phyloP scores from a whole-genome alignment of 2,329 filamentous ascomycete species.

The Alternaria panax region DNA sequence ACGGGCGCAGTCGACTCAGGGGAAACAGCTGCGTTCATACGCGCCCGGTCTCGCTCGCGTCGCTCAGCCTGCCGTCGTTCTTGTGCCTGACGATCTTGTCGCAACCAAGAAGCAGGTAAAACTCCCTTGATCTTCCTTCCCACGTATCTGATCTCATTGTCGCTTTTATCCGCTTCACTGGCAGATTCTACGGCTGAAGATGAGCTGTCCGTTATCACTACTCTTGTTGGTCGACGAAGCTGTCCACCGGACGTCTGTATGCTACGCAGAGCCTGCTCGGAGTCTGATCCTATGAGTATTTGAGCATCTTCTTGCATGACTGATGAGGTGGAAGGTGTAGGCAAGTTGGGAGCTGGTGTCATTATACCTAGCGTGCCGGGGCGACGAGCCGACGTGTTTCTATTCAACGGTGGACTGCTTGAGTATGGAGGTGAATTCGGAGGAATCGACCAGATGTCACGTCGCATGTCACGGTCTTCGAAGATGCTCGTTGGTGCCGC shows the following conservation, averaged over 20 bases:
- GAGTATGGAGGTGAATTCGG: slow-evolving; percentile 54
- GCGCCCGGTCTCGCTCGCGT: slow-evolving; percentile 25
- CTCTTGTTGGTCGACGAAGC: slow-evolving; percentile 22
- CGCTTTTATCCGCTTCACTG: slow-evolving; percentile 41
- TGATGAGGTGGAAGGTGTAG: slow-evolving; percentile 45
- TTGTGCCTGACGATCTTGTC: slow-evolving; percentile 53
- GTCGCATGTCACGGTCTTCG: slow-evolving; percentile 8
- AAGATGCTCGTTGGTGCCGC: slow-evolving; percentile 17
- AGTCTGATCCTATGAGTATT: slow-evolving; percentile 27
- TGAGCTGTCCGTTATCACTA: slow-evolving; percentile 28
- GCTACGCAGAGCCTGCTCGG: slow-evolving; percentile 26
- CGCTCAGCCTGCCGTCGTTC: slow-evolving; percentile 29
- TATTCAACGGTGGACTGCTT: slow-evolving; percentile 35
- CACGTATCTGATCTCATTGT: slow-evolving; percentile 45
- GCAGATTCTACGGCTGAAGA: slow-evolving; percentile 30
- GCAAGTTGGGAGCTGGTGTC: slow-evolving; percentile 29
- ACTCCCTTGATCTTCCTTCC: slow-evolving; percentile 57
- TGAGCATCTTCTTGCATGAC: slow-evolving; percentile 30
- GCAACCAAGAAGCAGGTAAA: slow-evolving; percentile 59
- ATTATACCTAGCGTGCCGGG: slow-evolving; percentile 5
- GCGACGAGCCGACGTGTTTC: slow-evolving; percentile 11
- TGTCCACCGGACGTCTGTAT: slow-evolving; percentile 20
- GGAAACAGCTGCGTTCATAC: slow-evolving; percentile 18
- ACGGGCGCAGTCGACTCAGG: slow-evolving; percentile 37
- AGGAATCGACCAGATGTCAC: slow-evolving; percentile 49